Conservation (phyloP, 768 basidiomycete species). For the Naganishia vaughanmartiniae region DNA sequence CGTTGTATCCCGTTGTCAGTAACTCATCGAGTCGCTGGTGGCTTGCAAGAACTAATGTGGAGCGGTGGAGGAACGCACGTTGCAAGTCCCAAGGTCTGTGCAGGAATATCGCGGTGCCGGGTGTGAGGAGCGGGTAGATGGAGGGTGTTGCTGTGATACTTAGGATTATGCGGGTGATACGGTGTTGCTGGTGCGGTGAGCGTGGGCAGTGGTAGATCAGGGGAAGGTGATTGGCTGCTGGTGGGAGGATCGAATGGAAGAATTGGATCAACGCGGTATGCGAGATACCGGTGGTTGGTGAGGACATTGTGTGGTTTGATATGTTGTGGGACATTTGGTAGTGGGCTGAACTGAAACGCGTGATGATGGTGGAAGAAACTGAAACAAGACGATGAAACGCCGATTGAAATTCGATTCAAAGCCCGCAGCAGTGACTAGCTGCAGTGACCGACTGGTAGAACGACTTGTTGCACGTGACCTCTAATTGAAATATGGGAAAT, state of each 20-base stretch:
- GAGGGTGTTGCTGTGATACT: constrained; percentile 22
- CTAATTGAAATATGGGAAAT: not conserved
- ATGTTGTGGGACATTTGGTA: not conserved
- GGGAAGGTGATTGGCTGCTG: constrained; percentile 14
- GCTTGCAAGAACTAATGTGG: constrained; percentile 21
- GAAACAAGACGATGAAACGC: not conserved
- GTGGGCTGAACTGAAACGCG: too few species aligned
- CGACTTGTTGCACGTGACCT: not conserved
- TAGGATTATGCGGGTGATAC: constrained; percentile 7
- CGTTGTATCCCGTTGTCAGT: constrained; percentile 27
- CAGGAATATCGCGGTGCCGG: constrained; percentile 16
- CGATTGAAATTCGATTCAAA: not conserved
- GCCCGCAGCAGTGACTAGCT: too few species aligned
- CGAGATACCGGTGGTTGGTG: not conserved
- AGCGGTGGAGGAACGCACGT: not conserved
- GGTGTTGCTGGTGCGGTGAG: not conserved
- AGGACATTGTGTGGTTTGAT: not conserved
- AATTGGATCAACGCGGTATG: constrained; percentile 2
- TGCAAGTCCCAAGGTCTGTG: constrained; percentile 25
- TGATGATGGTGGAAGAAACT: too few species aligned
- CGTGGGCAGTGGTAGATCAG: constrained; percentile 24
- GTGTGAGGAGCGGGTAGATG: not conserved
- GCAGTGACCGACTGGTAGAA: not conserved
- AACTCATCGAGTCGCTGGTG: constrained; percentile 30
- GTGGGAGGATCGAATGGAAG: constrained; percentile 12